These are phyloP conservation scores for Solanum dulcamara DNA, from an alignment of 257 asterid genomes.

Conservation along the genomic window DNA sequence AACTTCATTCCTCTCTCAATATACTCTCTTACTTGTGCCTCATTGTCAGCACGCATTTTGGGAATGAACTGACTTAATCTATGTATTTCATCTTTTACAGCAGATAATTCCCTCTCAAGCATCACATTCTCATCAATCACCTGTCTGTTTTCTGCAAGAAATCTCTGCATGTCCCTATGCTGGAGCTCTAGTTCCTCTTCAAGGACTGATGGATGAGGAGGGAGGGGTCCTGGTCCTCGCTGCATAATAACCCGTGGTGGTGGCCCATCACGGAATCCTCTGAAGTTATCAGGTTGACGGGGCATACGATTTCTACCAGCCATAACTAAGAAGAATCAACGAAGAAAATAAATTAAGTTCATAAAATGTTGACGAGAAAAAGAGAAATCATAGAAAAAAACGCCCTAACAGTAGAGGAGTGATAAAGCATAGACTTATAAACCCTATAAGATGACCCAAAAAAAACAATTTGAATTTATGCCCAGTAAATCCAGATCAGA, in stretches of 20 bases:
- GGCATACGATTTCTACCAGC: slow-evolving; percentile 67
- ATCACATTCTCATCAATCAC: slow-evolving; percentile 71
- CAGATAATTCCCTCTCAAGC: slow-evolving; percentile 71
- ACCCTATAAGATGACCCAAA: not conserved
- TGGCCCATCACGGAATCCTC: slow-evolving; percentile 45
- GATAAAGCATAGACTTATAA: not conserved
- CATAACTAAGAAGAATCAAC: slow-evolving; percentile 19
- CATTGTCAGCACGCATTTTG: slow-evolving; percentile 55
- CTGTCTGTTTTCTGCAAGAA: slow-evolving; percentile 51
- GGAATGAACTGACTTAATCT: slow-evolving; percentile 60
- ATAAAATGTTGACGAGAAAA: not conserved
- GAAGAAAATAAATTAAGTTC: not conserved
- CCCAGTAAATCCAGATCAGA: not conserved
- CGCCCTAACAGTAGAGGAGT: not conserved
- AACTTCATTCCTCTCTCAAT: slow-evolving; percentile 62
- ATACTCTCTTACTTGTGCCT: slow-evolving; percentile 67
- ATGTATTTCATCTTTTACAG: slow-evolving; percentile 74
- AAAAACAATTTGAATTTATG: not conserved
- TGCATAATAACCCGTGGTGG: slow-evolving; percentile 19
- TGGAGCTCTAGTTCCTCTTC: slow-evolving; percentile 84
- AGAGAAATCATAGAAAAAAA: not conserved
- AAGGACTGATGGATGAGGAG: slow-evolving; percentile 49
- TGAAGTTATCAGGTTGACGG: slow-evolving; percentile 36
- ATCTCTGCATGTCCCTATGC: slow-evolving; percentile 68
- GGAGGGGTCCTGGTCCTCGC: slow-evolving; percentile 40